Conservation (phyloP, 2,329 filamentous ascomycete species). For the Aspergillus pseudotamarii region DNA sequence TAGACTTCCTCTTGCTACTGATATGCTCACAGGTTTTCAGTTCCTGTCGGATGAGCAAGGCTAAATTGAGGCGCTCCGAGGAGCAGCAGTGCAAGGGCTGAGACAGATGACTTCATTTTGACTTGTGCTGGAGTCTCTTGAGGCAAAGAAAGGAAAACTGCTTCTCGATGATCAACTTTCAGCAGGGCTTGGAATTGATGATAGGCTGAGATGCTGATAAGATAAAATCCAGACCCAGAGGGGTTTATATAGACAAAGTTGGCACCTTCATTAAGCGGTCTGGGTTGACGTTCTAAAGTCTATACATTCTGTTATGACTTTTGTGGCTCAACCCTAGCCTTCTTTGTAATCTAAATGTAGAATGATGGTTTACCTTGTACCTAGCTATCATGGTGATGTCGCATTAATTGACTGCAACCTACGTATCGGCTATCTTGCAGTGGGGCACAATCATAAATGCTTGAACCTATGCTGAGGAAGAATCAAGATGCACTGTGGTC, state of each 20-base stretch:
- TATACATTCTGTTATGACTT: background rate
- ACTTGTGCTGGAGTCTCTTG: background rate
- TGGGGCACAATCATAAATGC: background rate
- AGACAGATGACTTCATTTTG: background rate
- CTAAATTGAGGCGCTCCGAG: background rate
- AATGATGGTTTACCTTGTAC: background rate
- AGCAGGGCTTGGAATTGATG: background rate
- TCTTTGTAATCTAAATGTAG: background rate
- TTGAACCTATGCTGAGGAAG: background rate
- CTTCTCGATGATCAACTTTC: background rate
- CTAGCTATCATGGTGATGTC: background rate
- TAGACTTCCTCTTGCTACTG: background rate
- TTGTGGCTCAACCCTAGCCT: background rate
- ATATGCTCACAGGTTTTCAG: background rate
- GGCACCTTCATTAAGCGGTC: background rate
- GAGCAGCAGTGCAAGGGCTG: background rate
- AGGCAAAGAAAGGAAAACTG: background rate
- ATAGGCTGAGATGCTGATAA: background rate
- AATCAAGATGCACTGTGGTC: background rate
- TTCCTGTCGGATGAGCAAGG: background rate
- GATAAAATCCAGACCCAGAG: background rate
- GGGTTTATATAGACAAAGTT: background rate
- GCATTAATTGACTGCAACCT: background rate
- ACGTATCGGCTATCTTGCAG: background rate
- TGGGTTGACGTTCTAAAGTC: background rate